Evolutionary conservation across 2,329 filamentous ascomycete genomes (phyloP), one percentile per base, ranked within the genome.

Genomic region (Pseudofabraea citricarpa): DNA sequence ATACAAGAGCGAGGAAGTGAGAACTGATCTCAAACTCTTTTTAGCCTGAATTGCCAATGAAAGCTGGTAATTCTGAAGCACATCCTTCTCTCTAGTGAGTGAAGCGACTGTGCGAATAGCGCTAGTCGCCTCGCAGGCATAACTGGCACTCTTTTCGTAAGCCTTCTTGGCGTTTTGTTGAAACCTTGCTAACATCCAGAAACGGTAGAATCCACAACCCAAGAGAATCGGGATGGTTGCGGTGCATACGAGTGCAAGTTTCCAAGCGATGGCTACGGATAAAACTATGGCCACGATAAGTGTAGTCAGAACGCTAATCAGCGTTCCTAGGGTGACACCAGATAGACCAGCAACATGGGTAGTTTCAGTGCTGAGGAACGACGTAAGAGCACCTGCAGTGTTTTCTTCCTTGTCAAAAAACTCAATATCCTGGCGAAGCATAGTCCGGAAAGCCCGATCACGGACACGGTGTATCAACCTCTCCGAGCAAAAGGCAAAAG

Each of bases 371-470:
- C 87, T 90, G 10, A 96, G 71, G 67, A 95, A 93, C 0, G 86
- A 88, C 0, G 90, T 95, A 55, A 98, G 70, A 1, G 90, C 85
- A 52, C 93, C 93, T 6, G 89, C 83, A 6, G 86, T 90, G 62
- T 97, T 95, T 63, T 93, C 85, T 50, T 94, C 87, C 35, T 74
- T 75, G 63, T 97, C 93, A 56, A 96, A 98, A 64, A 90, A 97
- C 21, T 81, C 72, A 46, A 97, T 90, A 50, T 97, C 93, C 65
- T 97, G 91, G 51, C 90, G 86, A 40, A 97, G 79, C 70, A 97
- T 89, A 19, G 84, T 75, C 23, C 90, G 77, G 71, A 98, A 96
- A 6, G 90, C 86, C 45, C 73, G 74, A 63, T 93, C 82, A 55
- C 93, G 81, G 2, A 91, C 88, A 16, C 89, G 82, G 60, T 88